Percentiles rank a stretch among this genome's conserved stretches.
phyloP scores from a whole-genome alignment of 257 asterid species.

The Thymus quinquecostatus region DNA sequence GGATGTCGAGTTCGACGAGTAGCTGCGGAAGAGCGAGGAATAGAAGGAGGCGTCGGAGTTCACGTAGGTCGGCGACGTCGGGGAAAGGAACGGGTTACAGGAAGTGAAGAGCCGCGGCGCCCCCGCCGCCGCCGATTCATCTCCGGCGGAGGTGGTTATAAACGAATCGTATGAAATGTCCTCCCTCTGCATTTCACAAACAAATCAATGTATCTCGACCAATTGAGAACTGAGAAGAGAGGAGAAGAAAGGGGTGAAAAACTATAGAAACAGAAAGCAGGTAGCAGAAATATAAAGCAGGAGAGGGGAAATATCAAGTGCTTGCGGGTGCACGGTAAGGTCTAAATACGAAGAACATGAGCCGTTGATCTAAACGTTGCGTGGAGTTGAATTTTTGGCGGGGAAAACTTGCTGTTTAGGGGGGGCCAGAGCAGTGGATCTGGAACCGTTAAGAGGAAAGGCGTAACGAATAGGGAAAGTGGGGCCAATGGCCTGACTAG shows the following conservation, averaged over 20 bases:
- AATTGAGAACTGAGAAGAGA: not conserved
- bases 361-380: constrained; percentile 36
- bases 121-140: constrained; percentile 32
- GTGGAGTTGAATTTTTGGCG: constrained; percentile 44
- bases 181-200: constrained; percentile 48
- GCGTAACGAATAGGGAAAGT: constrained; percentile 42
- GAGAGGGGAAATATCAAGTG: constrained; percentile 22
- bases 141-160: constrained; percentile 31
- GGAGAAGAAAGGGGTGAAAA: constrained; percentile 18
- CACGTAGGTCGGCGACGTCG: constrained; percentile 47
- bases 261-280: constrained; percentile 2
- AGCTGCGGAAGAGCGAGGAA: constrained; percentile 53
- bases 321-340: constrained; percentile 21
- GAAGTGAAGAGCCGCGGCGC: constrained; percentile 35
- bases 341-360: not conserved
- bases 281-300: constrained; percentile 33
- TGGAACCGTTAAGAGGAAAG: constrained; percentile 35
- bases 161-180: constrained; percentile 31
- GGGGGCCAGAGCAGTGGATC: constrained; percentile 29
- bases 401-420: constrained; percentile 34
- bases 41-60: constrained; percentile 49
- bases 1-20: constrained; percentile 48
- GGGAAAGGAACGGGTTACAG: constrained; percentile 51
- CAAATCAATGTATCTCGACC: not conserved
- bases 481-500: constrained; percentile 34